Evolutionary conservation across 2,329 filamentous ascomycete genomes (phyloP).

Genomic region (Hymenoscyphus fructigenus): DNA sequence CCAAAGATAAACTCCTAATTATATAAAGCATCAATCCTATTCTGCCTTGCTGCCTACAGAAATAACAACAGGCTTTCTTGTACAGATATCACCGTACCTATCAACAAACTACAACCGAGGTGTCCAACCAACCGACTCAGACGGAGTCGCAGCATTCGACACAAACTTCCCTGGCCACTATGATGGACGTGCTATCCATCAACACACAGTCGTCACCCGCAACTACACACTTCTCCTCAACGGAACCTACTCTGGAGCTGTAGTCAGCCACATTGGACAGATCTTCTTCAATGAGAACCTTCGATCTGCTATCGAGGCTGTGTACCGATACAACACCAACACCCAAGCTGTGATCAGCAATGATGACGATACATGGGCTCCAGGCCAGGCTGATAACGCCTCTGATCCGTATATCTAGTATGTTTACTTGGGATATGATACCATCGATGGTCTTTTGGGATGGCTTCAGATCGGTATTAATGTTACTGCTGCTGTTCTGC

Average conservation of each 20-base stretch:
- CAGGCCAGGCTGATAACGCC: conserved; percentile 47
- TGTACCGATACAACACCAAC: conserved; percentile 32
- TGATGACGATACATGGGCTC: conserved; percentile 43
- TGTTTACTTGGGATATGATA: conserved; percentile 49
- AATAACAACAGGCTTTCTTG: no score
- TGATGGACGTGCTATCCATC: conserved; percentile 34
- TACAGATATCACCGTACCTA: no score
- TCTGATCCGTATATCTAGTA: conserved; percentile 55
- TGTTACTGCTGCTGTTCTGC: conserved; percentile 29
- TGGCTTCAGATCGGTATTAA: conserved; percentile 51
- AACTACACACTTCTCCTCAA: conserved; percentile 32
- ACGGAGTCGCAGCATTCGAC: conserved; percentile 42
- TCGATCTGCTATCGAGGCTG: conserved; percentile 45
- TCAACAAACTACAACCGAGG: conserved; percentile 43
- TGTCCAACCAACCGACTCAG: conserved; percentile 41
- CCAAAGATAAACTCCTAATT: no score
- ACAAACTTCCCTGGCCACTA: conserved; percentile 47
- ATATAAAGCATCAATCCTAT: no score
- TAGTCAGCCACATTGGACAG: conserved; percentile 56
- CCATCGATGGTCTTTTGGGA: conserved; percentile 47
- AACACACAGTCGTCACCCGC: conserved; percentile 45
- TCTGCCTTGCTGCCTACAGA: no score
- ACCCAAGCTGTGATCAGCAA: conserved; percentile 47
- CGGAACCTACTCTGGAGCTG: conserved; percentile 44
- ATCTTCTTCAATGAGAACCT: conserved; percentile 59